phyloP scores from a whole-genome alignment of 1,284 basidiomycete species.

The Golubevia sp. region DNA sequence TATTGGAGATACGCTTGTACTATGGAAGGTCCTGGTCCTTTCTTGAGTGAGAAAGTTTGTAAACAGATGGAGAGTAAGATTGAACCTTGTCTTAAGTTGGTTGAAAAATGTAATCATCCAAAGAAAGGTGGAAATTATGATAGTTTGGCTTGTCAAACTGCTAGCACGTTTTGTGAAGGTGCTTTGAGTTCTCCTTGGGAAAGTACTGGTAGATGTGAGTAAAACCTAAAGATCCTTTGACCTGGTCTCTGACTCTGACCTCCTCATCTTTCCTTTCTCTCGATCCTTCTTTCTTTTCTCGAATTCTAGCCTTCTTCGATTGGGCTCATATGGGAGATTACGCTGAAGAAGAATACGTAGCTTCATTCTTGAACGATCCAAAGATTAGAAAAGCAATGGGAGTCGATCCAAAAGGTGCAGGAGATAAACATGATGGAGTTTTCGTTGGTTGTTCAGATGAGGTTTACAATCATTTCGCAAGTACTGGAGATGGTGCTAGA shows the following conservation, averaged over 20 bases:
- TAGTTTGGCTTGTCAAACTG: slow-evolving; percentile 32
- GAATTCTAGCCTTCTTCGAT: slow-evolving; percentile 28
- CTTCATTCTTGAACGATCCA: slow-evolving; percentile 41
- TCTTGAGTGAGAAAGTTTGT: slow-evolving; percentile 35
- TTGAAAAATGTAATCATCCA: slow-evolving; percentile 49
- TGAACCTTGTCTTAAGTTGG: slow-evolving; percentile 33
- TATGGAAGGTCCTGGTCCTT: slow-evolving; percentile 27
- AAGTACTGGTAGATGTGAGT: slow-evolving; percentile 18
- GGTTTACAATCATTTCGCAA: slow-evolving; percentile 44
- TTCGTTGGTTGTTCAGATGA: slow-evolving; percentile 53
- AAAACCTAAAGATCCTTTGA: too few species aligned
- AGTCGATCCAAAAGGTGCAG: slow-evolving; percentile 39
- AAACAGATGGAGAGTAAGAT: slow-evolving; percentile 29
- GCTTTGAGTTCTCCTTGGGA: slow-evolving; percentile 41
- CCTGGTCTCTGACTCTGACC: too few species aligned
- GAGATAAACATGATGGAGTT: slow-evolving; percentile 49
- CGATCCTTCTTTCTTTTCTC: too few species aligned
- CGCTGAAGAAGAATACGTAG: slow-evolving; percentile 47
- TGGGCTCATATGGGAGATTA: slow-evolving; percentile 46
- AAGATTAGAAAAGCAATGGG: slow-evolving; percentile 34
- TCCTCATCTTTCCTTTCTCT: too few species aligned
- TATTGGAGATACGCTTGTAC: slow-evolving; percentile 54
- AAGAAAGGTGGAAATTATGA: slow-evolving; percentile 31
- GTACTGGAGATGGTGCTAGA: slow-evolving; percentile 50
- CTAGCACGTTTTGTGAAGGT: slow-evolving; percentile 41